Evolutionary conservation across 495 filamentous ascomycete genomes (phyloP), one percentile per base, ranked within the genome.

Genomic region (Aspergillus heteromorphus): DNA sequence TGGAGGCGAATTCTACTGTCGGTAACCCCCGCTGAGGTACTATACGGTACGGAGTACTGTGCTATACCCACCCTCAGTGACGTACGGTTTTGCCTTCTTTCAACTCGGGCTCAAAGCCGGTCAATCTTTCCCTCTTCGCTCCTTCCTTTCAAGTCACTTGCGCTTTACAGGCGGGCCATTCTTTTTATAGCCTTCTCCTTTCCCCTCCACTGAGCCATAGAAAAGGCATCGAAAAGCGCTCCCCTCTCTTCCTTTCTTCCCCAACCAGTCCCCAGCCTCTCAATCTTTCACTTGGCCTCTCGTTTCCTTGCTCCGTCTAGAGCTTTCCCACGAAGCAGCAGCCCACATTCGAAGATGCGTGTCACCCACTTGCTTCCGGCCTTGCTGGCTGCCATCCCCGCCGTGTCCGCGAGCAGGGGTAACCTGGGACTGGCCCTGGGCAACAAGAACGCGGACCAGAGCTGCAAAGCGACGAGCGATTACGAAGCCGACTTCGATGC

Each of bases 401-500:
- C 76, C 34, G 61, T 73, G 11, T 71, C 72, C 23, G 70, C 71
- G 27, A 68, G 68, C 30, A 66, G 64, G 27, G 79, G 79, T 43
- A 76, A 64, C 18, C 60, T 82, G 48, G 79, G 79, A 20, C 75
- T 76, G 45, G 74, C 79, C 1, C 57, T 82, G 17, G 79, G 79
- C 47, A 68, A 76, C 58, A 71, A 77, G 60, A 74, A 72, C 40
- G 29, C 69, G 31, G 79, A 84, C 59, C 82, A 78, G 16, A 69
- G 62, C 45, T 90, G 87, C 79, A 92, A 92, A 73, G 62, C 66
- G 16, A 65, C 71, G 30, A 53, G 63, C 43, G 86, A 90, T 66
- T 90, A 87, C 66, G 75, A 82, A 50, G 72, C 73, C 30, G 88
- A 92, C 67, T 89, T 90, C 62, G 80, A 83, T 42, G 77, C 79